phyloP scores from a whole-genome alignment of 2,329 filamentous ascomycete genomes.

The Coleophoma crateriformis region DNA sequence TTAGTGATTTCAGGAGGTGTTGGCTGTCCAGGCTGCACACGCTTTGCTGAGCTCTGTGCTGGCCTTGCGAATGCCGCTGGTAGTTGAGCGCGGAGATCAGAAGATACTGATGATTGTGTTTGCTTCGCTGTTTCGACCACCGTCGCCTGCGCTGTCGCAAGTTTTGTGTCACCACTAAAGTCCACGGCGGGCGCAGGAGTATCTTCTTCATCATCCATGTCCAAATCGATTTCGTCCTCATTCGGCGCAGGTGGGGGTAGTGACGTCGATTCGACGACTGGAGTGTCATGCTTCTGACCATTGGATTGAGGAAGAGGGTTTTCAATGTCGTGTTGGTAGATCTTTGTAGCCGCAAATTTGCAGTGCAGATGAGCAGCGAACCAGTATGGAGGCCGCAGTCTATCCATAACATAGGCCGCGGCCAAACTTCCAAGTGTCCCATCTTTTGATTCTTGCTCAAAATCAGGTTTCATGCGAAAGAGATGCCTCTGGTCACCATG shows the following conservation, averaged over 20 bases:
- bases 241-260: constrained; percentile 38
- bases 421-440: constrained; percentile 76
- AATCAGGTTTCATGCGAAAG: constrained; percentile 68
- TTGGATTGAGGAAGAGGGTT: constrained; percentile 1
- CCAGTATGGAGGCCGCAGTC: constrained; percentile 80
- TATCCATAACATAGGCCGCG: constrained; percentile 73
- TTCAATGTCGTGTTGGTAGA: constrained; percentile 32
- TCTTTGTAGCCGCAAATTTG: constrained; percentile 70
- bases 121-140: constrained; percentile 11
- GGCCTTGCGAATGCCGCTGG: constrained; percentile 65
- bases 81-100: constrained; percentile 65
- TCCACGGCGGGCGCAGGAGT: constrained; percentile 2
- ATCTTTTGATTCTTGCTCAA: constrained; percentile 68
- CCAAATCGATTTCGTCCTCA: constrained; percentile 66
- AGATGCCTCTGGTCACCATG: constrained; percentile 65
- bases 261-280: background rate
- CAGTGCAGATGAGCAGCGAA: constrained; percentile 91
- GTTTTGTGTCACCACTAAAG: too few relatives aligned
- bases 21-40: constrained; percentile 48
- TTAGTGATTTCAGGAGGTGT: constrained; percentile 72
- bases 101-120: constrained; percentile 38
- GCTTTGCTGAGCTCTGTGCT: constrained; percentile 20
- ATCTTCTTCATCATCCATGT: constrained; percentile 49
- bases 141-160: background rate
- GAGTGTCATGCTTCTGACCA: background rate